Percentiles rank a stretch among this genome's conserved stretches.
Conservation (phyloP, 2,329 filamentous ascomycete species). For the Claviceps spartinae region DNA sequence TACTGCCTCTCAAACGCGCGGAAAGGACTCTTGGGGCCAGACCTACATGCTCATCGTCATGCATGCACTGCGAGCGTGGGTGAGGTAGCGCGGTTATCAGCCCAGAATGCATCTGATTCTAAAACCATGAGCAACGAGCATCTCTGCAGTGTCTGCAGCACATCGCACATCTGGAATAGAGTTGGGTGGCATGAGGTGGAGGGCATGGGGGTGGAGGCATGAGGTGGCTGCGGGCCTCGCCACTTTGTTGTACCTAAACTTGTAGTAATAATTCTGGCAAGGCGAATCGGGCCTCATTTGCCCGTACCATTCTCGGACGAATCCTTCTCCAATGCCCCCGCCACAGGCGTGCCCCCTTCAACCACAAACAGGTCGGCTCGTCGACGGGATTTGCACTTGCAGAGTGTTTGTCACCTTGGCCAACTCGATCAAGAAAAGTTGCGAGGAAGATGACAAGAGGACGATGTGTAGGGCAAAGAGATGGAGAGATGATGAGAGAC, state of each 20-base stretch:
- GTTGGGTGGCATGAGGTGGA: neutral
- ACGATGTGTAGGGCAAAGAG: neutral
- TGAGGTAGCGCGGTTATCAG: neutral
- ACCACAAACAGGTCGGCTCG: neutral
- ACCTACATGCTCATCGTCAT: neutral
- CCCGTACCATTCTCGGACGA: constrained; percentile 1
- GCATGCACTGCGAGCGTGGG: neutral
- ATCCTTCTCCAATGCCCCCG: neutral
- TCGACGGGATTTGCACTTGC: neutral
- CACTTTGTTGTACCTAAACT: neutral
- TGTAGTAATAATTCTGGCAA: neutral
- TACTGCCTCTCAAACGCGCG: too few species aligned
- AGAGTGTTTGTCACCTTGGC: neutral
- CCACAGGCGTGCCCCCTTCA: neutral
- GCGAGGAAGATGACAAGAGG: neutral
- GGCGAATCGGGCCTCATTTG: constrained; percentile 4
- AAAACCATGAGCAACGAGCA: too few species aligned
- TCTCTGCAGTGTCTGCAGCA: neutral
- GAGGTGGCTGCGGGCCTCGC: constrained; percentile 4
- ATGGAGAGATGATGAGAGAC: neutral
- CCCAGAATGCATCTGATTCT: neutral
- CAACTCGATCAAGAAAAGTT: neutral
- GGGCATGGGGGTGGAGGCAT: neutral
- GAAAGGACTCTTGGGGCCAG: neutral
- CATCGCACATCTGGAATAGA: neutral